phyloP scores from a whole-genome alignment of 2,329 filamentous ascomycete genomes.

The Colletotrichum karsti region DNA sequence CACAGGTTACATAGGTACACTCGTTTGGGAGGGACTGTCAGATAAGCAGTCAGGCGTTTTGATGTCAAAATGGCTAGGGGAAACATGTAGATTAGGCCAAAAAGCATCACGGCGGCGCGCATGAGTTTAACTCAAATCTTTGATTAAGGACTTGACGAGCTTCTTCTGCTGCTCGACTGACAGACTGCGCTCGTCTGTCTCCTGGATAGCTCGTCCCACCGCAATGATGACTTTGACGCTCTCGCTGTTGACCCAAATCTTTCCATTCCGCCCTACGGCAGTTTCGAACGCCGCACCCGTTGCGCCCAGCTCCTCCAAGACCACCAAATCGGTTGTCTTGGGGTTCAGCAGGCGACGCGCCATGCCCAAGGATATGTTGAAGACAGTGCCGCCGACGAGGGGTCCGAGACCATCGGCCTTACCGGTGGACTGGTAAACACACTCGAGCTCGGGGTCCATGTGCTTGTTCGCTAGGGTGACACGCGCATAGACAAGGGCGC shows the following conservation, averaged over 20 bases:
- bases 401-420: slow-evolving; percentile 90
- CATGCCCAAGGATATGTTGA: slow-evolving; percentile 80
- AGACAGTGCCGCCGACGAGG: slow-evolving; percentile 86
- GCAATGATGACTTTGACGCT: slow-evolving; percentile 76
- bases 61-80: slow-evolving; percentile 8
- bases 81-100: slow-evolving; percentile 23
- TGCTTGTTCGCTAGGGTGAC: slow-evolving; percentile 80
- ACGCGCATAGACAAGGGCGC: slow-evolving; percentile 88
- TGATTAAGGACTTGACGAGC: slow-evolving; percentile 72
- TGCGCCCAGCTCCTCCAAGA: slow-evolving; percentile 80
- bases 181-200: slow-evolving; percentile 76
- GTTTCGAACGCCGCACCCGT: slow-evolving; percentile 90
- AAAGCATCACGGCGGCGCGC: slow-evolving; percentile 26
- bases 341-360: slow-evolving; percentile 80
- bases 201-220: slow-evolving; percentile 80
- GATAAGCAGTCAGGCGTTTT: slow-evolving; percentile 13
- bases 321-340: slow-evolving; percentile 68
- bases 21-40: slow-evolving; percentile 4
- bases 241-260: slow-evolving; percentile 89
- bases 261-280: slow-evolving; percentile 91
- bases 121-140: slow-evolving; percentile 56
- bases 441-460: slow-evolving; percentile 91
- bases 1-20: not conserved
- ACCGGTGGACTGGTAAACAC: slow-evolving; percentile 85
- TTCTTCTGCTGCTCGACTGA: slow-evolving; percentile 74